A percentile compares a stretch with the other conserved stretches of the same genome.
phyloP scores from a whole-genome alignment of 345 rosid genomes.

The Pelargonium nanum region DNA sequence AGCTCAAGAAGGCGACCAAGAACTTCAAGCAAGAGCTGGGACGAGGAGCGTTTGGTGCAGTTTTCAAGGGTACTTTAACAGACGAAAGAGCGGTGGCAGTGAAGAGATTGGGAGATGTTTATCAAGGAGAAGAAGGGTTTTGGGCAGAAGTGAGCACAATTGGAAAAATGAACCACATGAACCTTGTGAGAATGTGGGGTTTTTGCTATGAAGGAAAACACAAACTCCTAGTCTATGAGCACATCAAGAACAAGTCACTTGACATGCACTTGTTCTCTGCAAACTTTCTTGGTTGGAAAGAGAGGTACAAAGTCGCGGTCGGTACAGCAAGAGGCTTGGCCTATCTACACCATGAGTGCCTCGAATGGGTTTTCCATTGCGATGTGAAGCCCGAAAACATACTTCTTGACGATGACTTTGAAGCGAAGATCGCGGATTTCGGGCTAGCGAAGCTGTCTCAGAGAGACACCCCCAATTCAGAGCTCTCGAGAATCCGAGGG shows the following conservation, averaged over 20 bases:
- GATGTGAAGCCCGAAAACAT: constrained; percentile 26
- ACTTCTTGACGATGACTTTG: constrained; percentile 11
- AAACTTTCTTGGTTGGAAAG: constrained; percentile 10
- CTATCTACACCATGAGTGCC: constrained; percentile 32
- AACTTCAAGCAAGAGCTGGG: constrained; percentile 23
- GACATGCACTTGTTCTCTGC: not conserved
- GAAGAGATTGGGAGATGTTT: constrained; percentile 17
- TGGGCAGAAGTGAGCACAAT: constrained; percentile 29
- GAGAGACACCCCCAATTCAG: not conserved
- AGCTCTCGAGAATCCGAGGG: constrained; percentile 16
- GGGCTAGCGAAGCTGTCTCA: constrained; percentile 14
- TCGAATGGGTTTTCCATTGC: constrained; percentile 27
- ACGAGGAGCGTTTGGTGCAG: constrained; percentile 20
- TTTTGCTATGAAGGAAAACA: constrained; percentile 18
- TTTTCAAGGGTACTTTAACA: constrained; percentile 17
- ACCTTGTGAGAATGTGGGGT: constrained; percentile 28
- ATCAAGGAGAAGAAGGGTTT: constrained; percentile 29
- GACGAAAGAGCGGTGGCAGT: constrained; percentile 18
- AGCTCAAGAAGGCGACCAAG: constrained; percentile 19
- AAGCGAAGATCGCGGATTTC: constrained; percentile 18
- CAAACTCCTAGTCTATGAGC: constrained; percentile 21
- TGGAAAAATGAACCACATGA: constrained; percentile 31
- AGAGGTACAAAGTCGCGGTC: constrained; percentile 12
- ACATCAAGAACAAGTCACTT: constrained; percentile 14
- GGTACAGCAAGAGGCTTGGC: constrained; percentile 27